Conservation (phyloP, 306 rosid genomes). For the Vachellia collinsii region DNA sequence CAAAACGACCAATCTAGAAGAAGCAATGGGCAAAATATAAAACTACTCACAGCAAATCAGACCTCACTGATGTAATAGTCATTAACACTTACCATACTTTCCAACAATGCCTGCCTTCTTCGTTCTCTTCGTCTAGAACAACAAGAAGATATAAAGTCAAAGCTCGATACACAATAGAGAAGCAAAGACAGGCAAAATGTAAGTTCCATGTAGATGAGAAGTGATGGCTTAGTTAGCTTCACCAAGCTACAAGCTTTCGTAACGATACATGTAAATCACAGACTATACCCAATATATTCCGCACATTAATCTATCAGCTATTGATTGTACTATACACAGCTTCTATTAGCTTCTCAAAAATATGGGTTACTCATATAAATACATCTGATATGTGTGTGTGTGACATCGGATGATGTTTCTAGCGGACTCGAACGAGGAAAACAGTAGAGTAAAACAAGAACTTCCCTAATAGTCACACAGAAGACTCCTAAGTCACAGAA, state of each 20-base stretch:
- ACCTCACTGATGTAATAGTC: neutral
- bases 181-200: neutral
- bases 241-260: neutral
- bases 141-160: neutral
- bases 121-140: constrained; percentile 88
- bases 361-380: neutral
- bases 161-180: neutral
- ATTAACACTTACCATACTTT: constrained; percentile 60
- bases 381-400: neutral
- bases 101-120: constrained; percentile 97
- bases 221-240: neutral
- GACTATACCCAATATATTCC: neutral
- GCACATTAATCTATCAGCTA: neutral
- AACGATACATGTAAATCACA: neutral
- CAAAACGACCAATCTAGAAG: neutral
- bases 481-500: neutral
- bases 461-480: neutral
- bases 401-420: neutral
- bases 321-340: neutral
- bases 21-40: neutral
- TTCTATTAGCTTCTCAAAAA: neutral
- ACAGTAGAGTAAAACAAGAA: neutral
- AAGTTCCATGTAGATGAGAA: neutral
- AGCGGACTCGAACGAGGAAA: neutral
- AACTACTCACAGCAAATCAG: neutral